Base-by-base conservation (phyloP, 148 eudicot genomes). In the Talinum fruticosum region DNA sequence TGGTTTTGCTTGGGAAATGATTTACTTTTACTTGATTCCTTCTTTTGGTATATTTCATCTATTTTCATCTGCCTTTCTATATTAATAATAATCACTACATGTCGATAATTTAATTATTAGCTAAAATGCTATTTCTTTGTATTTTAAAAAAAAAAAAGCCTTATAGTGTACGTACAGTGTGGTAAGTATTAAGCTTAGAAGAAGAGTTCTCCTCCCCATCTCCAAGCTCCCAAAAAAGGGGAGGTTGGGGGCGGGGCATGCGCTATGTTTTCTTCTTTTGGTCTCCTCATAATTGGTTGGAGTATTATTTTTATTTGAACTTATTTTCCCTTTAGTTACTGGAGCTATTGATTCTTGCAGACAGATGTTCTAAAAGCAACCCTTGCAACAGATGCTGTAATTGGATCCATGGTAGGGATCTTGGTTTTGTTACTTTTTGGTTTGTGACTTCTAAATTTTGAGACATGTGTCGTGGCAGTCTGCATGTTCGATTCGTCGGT, bases 331-430 rank as follows among this genome's bases (percentile, higher is more conserved):
- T 18, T 83, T 45, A 66, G 72, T 78, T 73, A 59, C 21, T 69
- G 30, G 16, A 13, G 10, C 38, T 41, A 26, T 75, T 68, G 72
- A 66, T 66, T 59, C 57, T 67, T 81, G 77, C 93, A 96, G 99
- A 67, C 83, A 61, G 93, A 93, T 83, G 93, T 91, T 76, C 87
- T 96, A 26, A 96, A 96, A 88, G 97, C 97, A 78, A 96, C 99
- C 74, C 93, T 96, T 53, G 99, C 92, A 74, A 91, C 95, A 49
- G 99, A 96, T 91, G 97, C 99, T 47, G 97, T 90, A 49, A 93
- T 96, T 33, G 99, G 99, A 78, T 76, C 89, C 73, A 93, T 75
- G 78, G 99, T 96, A 88, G 79, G 91, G 54, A 18, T 65, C 69
- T 34, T 57, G 26, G 33, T 82, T 71, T 51, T 65, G 16, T 34